A percentile compares a stretch with the other conserved stretches of the same genome.
These are phyloP conservation scores for Pugionium cornutum DNA, from an alignment of 345 rosid species.

Conservation along the genomic window DNA sequence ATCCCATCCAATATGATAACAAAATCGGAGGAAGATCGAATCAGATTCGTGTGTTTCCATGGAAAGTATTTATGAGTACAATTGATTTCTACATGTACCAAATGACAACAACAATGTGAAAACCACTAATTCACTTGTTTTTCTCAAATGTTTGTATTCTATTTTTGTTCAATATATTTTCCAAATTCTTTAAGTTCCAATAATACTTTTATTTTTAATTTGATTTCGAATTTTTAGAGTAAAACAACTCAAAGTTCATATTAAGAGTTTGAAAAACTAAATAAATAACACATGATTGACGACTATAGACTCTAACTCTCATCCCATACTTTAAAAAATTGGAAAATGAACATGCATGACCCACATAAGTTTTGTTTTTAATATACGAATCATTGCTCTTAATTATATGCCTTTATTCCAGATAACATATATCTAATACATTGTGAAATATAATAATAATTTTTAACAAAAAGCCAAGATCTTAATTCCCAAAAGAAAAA, in stretches of 20 bases:
- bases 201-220: not conserved
- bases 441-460: conserved; percentile 6
- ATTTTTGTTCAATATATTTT: no score
- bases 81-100: no score
- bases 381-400: not conserved
- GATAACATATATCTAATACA: conserved; percentile 23
- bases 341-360: not conserved
- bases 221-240: not conserved
- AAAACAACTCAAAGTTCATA: conserved; percentile 3
- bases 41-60: no score
- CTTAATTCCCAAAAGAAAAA: not conserved
- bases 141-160: no score
- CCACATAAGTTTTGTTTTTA: not conserved
- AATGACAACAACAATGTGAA: no score
- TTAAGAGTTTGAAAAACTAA: conserved; percentile 5
- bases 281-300: conserved; percentile 4
- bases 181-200: not conserved
- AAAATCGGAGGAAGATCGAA: no score
- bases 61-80: no score
- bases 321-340: not conserved
- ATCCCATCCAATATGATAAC: no score
- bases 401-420: conserved; percentile 25
- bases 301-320: conserved; percentile 6
- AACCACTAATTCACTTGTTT: no score
- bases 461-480: conserved; percentile 25